Percentiles rank a stretch among this genome's conserved stretches.
These are phyloP conservation scores for Mycena kentingensis DNA, from an alignment of 768 basidiomycete species.

Conservation along the genomic window DNA sequence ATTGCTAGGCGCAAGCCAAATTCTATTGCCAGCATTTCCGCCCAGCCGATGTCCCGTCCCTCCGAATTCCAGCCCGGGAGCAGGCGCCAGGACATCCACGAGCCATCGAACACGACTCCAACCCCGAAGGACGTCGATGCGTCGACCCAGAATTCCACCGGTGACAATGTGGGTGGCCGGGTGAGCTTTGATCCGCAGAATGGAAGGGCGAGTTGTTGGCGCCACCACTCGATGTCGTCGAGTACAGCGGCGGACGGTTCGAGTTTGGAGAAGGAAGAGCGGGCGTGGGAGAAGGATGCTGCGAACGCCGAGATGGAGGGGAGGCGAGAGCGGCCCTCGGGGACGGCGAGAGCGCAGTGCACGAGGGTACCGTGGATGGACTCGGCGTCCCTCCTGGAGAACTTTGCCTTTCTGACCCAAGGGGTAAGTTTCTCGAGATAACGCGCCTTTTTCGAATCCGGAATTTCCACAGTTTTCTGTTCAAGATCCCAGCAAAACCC, in stretches of 20 bases:
- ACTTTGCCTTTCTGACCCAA: slow-evolving; percentile 17
- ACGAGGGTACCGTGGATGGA: slow-evolving; percentile 36
- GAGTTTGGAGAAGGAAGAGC: slow-evolving; percentile 15
- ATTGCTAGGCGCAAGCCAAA: slow-evolving; percentile 33
- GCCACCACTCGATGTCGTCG: slow-evolving; percentile 32
- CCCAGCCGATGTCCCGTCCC: slow-evolving; percentile 41
- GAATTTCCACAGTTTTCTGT: slow-evolving; percentile 32
- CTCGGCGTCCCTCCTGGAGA: slow-evolving; percentile 26
- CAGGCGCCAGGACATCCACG: slow-evolving; percentile 40
- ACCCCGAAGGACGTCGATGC: slow-evolving; percentile 41
- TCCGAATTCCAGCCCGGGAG: slow-evolving; percentile 26
- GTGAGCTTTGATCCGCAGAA: slow-evolving; percentile 19
- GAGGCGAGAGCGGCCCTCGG: slow-evolving; percentile 31
- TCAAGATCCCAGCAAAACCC: slow-evolving; percentile 39
- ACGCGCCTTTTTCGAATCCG: slow-evolving; percentile 29
- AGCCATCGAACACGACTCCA: slow-evolving; percentile 31
- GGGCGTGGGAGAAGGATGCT: slow-evolving; percentile 22
- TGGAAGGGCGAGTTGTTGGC: neutral
- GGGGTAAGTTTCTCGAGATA: slow-evolving; percentile 29
- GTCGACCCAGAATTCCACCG: slow-evolving; percentile 32
- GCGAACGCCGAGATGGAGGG: slow-evolving; percentile 31
- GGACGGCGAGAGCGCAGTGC: slow-evolving; percentile 35
- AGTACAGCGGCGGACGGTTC: slow-evolving; percentile 15
- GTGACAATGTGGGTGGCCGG: slow-evolving; percentile 8
- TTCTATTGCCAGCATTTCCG: slow-evolving; percentile 43